These are phyloP conservation scores for Sonneratia caseolaris DNA, from an alignment of 345 rosid species.

Conservation along the genomic window DNA sequence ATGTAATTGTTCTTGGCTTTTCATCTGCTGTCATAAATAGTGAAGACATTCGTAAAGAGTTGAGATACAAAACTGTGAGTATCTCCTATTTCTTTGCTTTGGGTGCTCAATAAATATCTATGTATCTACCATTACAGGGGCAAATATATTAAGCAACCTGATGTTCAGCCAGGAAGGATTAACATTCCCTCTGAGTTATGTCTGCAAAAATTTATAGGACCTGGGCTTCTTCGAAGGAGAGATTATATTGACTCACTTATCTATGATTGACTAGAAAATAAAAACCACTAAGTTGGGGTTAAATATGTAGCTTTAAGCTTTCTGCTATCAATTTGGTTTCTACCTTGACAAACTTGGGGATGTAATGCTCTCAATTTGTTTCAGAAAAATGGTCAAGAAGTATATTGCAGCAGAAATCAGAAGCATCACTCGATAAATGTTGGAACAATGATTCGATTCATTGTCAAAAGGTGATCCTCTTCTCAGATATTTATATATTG, in stretches of 20 bases:
- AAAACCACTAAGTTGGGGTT: too few relatives aligned
- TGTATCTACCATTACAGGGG: background rate
- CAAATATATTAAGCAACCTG: background rate
- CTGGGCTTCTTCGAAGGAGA: background rate
- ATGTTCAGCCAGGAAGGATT: background rate
- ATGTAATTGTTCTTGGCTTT: constrained; percentile 70
- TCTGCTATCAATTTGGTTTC: background rate
- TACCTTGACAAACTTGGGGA: background rate
- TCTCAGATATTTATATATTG: background rate
- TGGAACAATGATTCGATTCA: constrained; percentile 62
- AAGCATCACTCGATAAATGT: constrained; percentile 53
- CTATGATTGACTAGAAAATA: background rate
- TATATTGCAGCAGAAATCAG: constrained; percentile 44
- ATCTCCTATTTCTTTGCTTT: background rate
- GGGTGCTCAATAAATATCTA: background rate
- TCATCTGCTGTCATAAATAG: constrained; percentile 59
- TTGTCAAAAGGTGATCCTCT: constrained; percentile 56
- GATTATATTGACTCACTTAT: background rate
- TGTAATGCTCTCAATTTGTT: background rate
- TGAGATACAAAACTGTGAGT: constrained; percentile 43
- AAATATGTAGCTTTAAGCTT: background rate
- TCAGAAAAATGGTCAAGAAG: constrained; percentile 48
- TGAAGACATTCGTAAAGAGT: constrained; percentile 60
- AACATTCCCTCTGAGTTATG: background rate
- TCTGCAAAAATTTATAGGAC: too few relatives aligned